Evolutionary conservation across 1,284 basidiomycete species (phyloP).

Genomic region (Sparassis latifolia): DNA sequence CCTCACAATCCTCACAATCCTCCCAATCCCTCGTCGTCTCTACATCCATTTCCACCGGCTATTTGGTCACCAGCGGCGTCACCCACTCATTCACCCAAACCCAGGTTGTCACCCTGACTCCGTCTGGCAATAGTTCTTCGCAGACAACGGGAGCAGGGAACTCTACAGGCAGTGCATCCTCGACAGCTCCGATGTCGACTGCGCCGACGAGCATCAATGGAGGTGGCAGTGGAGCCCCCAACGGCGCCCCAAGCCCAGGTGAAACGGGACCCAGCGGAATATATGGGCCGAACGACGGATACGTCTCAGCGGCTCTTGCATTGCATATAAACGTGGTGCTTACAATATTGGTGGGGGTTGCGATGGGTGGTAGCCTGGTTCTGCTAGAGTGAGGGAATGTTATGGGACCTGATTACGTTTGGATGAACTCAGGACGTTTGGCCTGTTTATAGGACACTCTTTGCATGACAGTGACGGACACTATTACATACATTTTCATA

Average conservation of each 20-base stretch:
- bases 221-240: conserved; percentile 36
- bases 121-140: not conserved
- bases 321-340: conserved; percentile 34
- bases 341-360: conserved; percentile 34
- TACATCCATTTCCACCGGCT: conserved; percentile 19
- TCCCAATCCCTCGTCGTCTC: conserved; percentile 12
- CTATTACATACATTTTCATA: conserved; percentile 3
- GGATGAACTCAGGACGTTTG: conserved; percentile 1
- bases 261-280: conserved; percentile 29
- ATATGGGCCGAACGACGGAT: conserved; percentile 59
- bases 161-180: conserved; percentile 19
- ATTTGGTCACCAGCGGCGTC: conserved; percentile 13
- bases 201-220: conserved; percentile 47
- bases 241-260: conserved; percentile 45
- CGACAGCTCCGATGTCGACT: conserved; percentile 42
- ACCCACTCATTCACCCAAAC: conserved; percentile 4
- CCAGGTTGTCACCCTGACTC: not conserved
- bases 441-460: conserved; percentile 6
- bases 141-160: not conserved
- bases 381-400: conserved; percentile 13
- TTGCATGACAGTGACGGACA: conserved; percentile 17
- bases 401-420: not conserved
- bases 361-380: conserved; percentile 42
- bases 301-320: conserved; percentile 48
- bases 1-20: not conserved